Evolutionary conservation across 129 eudicot genomes (phyloP).

Genomic region (Chrysanthemum seticuspe): DNA sequence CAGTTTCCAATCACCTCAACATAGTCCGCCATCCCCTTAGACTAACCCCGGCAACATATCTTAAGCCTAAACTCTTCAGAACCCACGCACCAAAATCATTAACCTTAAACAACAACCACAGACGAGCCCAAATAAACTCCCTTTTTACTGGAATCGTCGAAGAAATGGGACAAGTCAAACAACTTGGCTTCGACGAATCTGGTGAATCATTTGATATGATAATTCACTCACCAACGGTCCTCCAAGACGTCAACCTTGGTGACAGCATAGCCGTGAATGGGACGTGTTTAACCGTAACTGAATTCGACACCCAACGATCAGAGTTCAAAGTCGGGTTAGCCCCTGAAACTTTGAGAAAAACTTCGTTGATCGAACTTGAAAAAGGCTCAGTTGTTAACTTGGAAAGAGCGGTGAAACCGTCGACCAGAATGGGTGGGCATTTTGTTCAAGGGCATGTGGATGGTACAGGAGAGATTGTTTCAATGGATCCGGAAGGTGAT

Average conservation of each 20-base stretch:
- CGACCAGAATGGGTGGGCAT: slow-evolving; percentile 93
- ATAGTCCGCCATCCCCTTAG: slow-evolving; percentile 25
- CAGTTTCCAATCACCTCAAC: slow-evolving; percentile 26
- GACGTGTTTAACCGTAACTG: slow-evolving; percentile 79
- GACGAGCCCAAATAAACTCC: slow-evolving; percentile 35
- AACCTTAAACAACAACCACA: slow-evolving; percentile 13
- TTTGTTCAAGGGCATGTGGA: slow-evolving; percentile 98
- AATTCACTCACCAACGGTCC: slow-evolving; percentile 52
- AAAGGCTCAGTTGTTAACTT: slow-evolving; percentile 69
- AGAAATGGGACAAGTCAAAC: slow-evolving; percentile 70
- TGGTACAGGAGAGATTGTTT: slow-evolving; percentile 84
- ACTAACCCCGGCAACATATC: slow-evolving; percentile 17
- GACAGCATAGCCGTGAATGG: slow-evolving; percentile 94
- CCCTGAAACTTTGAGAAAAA: slow-evolving; percentile 75
- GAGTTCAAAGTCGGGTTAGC: slow-evolving; percentile 72
- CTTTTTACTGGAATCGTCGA: slow-evolving; percentile 90
- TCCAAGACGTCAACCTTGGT: slow-evolving; percentile 70
- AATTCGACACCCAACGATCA: slow-evolving; percentile 39
- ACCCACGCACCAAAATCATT: slow-evolving; percentile 22
- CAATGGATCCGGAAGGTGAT: slow-evolving; percentile 59
- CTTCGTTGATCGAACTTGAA: slow-evolving; percentile 56
- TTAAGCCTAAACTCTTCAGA: slow-evolving; percentile 34
- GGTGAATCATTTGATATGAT: slow-evolving; percentile 60
- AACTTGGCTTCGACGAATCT: slow-evolving; percentile 49
- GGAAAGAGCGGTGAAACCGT: slow-evolving; percentile 77